Percentiles rank a stretch among this genome's conserved stretches.
Conservation (phyloP, 2,329 filamentous ascomycete species). For the Colletotrichum ledebouriae region DNA sequence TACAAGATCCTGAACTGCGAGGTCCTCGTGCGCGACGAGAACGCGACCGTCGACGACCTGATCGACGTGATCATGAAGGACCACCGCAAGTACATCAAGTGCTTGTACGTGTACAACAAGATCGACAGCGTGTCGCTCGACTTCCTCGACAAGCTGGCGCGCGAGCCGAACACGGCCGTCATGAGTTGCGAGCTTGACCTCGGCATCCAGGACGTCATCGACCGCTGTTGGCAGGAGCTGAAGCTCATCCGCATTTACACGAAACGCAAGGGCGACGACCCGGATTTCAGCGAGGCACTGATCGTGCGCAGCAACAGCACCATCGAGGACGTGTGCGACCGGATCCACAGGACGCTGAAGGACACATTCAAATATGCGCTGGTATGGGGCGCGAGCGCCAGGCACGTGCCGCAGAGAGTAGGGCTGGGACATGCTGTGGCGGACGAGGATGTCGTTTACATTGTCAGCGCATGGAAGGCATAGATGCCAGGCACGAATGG, state of each 20-base stretch:
- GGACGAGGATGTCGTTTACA: constrained; percentile 78
- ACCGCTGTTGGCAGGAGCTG: constrained; percentile 94
- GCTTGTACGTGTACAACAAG: constrained; percentile 99
- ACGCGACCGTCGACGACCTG: constrained; percentile 96
- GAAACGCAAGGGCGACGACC: constrained; percentile 93
- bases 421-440: constrained; percentile 85
- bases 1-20: constrained; percentile 99
- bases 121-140: constrained; percentile 95
- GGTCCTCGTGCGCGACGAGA: constrained; percentile 93
- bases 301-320: constrained; percentile 91
- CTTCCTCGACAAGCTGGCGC: constrained; percentile 90
- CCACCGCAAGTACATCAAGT: constrained; percentile 95
- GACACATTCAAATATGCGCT: constrained; percentile 99
- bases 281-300: constrained; percentile 89
- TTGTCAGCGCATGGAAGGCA: constrained; percentile 74
- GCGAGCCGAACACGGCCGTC: constrained; percentile 93
- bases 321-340: constrained; percentile 97
- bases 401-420: constrained; percentile 93
- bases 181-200: constrained; percentile 98
- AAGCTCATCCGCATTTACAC: constrained; percentile 94
- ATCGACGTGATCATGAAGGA: constrained; percentile 99
- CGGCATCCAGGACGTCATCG: constrained; percentile 92
- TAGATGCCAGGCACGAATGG: constrained; percentile 49
- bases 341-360: constrained; percentile 93
- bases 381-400: constrained; percentile 96